Base-by-base conservation (phyloP, 1,139 yeast species). In the Tardiomyces depauwii region DNA sequence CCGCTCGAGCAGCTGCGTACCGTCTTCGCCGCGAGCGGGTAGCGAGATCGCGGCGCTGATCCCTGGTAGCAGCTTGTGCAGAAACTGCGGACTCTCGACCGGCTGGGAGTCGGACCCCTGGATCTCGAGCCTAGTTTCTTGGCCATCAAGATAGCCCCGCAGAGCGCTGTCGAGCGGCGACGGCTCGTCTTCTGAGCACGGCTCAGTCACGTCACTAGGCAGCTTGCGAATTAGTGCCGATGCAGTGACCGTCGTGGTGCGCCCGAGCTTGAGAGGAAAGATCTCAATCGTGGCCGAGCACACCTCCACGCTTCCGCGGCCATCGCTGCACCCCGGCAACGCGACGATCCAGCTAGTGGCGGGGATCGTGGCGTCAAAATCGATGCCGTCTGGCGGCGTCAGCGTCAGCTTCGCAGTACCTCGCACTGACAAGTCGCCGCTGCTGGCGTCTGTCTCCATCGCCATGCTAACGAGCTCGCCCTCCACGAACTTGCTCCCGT, bases 151-250 rank as follows among this genome's bases (percentile, higher is more conserved):
- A 44, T 53, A 55, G 25, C 45, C 23, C 2, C 50, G 19, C 4
- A 55, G 39, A 43, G 48, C 47, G 4, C 10, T 12, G 18, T 53
- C 57, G n/a, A 55, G 41, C 10, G 57, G 54, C 19, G 55, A 51
- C 36, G 14, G 18, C 25, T 41, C 44, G 33, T 14, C 36, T 25
- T 12, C 39, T 30, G 39, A 41, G 39, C 57, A 54, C 10, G 50
- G 42, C 25, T 41, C 47, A 2, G 39, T 40, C 12, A 54, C 39
- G 5, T 23, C 32, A 7, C 39, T 30, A 7, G 57, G 55, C 11
- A 54, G 45, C 19, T 32, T 21, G 6, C 21, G 40, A 21, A 52
- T 32, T 6, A 18, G 16, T 4, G 50, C 43, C 18, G 42, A 16
- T 18, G 51, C 49, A 18, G 47, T 44, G 13, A 51, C 45, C 5